Evolutionary conservation across 2,329 filamentous ascomycete genomes (phyloP).

Genomic region (Botrytis medusae): DNA sequence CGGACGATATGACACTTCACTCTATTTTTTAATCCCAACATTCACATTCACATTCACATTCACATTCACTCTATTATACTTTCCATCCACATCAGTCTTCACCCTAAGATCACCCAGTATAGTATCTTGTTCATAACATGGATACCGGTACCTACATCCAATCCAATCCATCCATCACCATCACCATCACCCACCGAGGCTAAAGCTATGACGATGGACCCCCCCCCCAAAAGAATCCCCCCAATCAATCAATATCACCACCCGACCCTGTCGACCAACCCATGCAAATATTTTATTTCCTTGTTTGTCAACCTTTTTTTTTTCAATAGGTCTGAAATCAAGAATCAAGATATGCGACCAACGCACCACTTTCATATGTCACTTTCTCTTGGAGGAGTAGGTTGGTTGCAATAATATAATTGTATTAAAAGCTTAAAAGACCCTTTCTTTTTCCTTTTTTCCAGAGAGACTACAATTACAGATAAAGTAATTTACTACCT

Average conservation of each 20-base stretch:
- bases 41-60: neutral
- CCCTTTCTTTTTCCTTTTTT: neutral
- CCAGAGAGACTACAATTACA: neutral
- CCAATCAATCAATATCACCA: neutral
- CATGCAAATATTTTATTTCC: neutral
- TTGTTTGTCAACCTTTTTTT: neutral
- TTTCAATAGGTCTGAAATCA: neutral
- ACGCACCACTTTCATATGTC: slow-evolving; percentile 7
- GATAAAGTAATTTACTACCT: neutral
- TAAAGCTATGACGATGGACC: neutral
- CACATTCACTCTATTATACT: too few species aligned
- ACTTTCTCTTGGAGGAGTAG: neutral
- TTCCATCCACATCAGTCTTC: too few species aligned
- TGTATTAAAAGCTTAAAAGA: neutral
- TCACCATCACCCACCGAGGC: too few species aligned
- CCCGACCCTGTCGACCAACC: neutral
- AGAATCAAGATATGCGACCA: slow-evolving; percentile 1
- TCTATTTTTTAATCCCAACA: too few species aligned
- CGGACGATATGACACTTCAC: neutral
- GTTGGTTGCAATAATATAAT: neutral
- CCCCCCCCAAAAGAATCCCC: neutral
- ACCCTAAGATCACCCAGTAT: too few species aligned
- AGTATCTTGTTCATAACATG: neutral
- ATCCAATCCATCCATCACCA: neutral
- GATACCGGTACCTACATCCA: neutral